Percentiles rank a stretch among this genome's conserved stretches.
These are phyloP conservation scores for Myxozyma vanderwaltii DNA, from an alignment of 805 yeast species.

Conservation along the genomic window DNA sequence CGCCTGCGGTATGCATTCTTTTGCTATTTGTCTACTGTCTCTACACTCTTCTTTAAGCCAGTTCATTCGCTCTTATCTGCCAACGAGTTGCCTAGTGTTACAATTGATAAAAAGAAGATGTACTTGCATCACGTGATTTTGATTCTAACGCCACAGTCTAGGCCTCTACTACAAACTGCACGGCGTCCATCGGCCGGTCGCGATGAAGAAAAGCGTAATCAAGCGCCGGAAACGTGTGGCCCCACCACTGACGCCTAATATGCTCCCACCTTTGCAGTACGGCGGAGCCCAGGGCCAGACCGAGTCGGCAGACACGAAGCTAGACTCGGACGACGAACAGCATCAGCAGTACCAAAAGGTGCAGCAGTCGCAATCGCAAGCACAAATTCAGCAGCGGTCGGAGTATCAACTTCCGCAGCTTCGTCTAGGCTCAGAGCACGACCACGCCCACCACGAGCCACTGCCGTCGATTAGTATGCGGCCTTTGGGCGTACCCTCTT, in stretches of 20 bases:
- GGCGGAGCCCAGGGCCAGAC: background rate
- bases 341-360: background rate
- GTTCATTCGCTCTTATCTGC: background rate
- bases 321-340: slow-evolving; percentile 20
- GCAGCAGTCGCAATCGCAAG: background rate
- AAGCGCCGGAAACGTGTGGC: slow-evolving; percentile 66
- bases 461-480: background rate
- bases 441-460: slow-evolving; percentile 5
- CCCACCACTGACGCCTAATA: slow-evolving; percentile 30
- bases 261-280: slow-evolving; percentile 25
- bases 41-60: background rate
- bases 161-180: slow-evolving; percentile 69
- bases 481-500: slow-evolving; percentile 6
- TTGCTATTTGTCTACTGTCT: background rate
- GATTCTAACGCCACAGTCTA: slow-evolving; percentile 19
- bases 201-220: slow-evolving; percentile 70
- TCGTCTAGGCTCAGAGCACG: slow-evolving; percentile 7
- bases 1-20: slow-evolving; percentile 62
- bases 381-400: slow-evolving; percentile 7
- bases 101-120: too few species aligned
- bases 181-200: slow-evolving; percentile 74
- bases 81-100: too few species aligned
- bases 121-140: slow-evolving; percentile 2
- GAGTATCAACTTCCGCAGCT: slow-evolving; percentile 9
- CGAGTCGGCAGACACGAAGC: background rate